Evolutionary conservation across 2,329 filamentous ascomycete genomes (phyloP).

Genomic region (Zasmidium angulare): DNA sequence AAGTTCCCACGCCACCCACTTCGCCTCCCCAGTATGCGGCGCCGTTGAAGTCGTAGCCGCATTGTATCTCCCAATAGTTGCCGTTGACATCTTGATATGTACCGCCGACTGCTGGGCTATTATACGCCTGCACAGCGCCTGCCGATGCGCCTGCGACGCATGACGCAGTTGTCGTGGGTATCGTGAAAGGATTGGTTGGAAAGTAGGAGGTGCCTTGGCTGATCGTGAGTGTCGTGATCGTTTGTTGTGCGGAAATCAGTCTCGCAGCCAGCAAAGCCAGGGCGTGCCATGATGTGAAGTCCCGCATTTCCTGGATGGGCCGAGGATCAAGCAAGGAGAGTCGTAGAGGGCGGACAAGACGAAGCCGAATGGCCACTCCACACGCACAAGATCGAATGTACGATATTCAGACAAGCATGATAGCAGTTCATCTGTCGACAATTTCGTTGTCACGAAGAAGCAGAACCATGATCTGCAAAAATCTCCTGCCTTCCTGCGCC

Average conservation of each 20-base stretch:
- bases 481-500: no score
- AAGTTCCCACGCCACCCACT: neutral
- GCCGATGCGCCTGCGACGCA: neutral
- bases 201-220: neutral
- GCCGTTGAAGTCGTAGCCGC: neutral
- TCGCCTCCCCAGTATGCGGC: neutral
- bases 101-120: neutral
- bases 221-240: neutral
- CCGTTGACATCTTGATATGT: conserved; percentile 2
- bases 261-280: no score
- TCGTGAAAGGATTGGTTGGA: neutral
- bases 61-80: conserved; percentile 3
- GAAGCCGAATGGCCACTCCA: no score
- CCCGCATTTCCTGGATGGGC: no score
- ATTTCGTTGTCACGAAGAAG: no score
- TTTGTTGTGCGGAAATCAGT: neutral
- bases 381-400: no score
- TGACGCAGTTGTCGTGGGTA: neutral
- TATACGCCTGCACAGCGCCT: neutral
- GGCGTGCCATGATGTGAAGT: no score
- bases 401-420: no score
- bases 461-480: no score
- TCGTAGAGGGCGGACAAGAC: no score
- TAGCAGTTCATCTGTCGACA: no score
- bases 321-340: no score